phyloP scores from a whole-genome alignment of 805 yeast species.

The fission yeast (Schizosaccharomyces pombe) region ASM294v3 CU329670.1:4608001-4608500 shows the following conservation, averaged over 20 bases:
- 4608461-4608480: not conserved
- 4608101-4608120: not conserved
- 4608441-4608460: not conserved
- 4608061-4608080: not conserved
- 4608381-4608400: not conserved
- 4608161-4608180: not conserved
- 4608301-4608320: not conserved
- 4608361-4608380: not conserved
- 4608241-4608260: not conserved
- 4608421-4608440: not conserved
- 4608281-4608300: not conserved
- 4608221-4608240: not conserved
- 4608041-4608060: not conserved
- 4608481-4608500: not conserved
- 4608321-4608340: not conserved
- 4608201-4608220: not conserved
- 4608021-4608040: not conserved
- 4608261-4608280: not conserved
- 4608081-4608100: not conserved
- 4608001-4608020: not conserved
- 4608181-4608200: not conserved
- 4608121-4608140: conserved; percentile 6
- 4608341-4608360: not conserved
- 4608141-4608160: conserved; percentile 1
- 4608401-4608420: not conserved